Evolutionary conservation across 257 asterid genomes (phyloP).

Genomic region (Solanum sejunctum): DNA sequence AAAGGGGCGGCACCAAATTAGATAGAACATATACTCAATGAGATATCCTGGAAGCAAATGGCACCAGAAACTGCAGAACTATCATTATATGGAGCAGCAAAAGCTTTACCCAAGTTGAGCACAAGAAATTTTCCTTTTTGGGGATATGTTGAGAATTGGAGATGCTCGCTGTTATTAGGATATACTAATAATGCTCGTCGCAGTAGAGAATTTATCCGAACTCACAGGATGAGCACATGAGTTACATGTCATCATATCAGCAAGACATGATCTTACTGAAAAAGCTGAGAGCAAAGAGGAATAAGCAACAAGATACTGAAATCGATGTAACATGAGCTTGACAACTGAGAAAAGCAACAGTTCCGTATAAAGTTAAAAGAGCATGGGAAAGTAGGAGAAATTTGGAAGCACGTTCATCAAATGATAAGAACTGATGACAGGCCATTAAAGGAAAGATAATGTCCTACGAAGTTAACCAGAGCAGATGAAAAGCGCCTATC

Average conservation of each 20-base stretch:
- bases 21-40: background rate
- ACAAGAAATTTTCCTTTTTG: background rate
- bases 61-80: background rate
- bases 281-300: background rate
- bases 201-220: background rate
- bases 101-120: background rate
- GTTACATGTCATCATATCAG: background rate
- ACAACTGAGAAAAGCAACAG: background rate
- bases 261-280: background rate
- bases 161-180: background rate
- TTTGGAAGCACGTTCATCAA: conserved; percentile 6
- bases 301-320: background rate
- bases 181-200: background rate
- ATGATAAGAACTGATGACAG: conserved; percentile 6
- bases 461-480: conserved; percentile 26
- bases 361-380: background rate
- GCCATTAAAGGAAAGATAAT: conserved; percentile 27
- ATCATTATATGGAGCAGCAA: background rate
- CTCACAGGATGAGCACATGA: background rate
- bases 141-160: background rate
- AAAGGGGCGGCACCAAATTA: background rate
- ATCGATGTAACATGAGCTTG: background rate
- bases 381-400: conserved; percentile 5
- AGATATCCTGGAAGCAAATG: background rate
- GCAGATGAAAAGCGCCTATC: conserved; percentile 25